Conservation (phyloP, 768 basidiomycete species). For the Lentinula sp. region DNA sequence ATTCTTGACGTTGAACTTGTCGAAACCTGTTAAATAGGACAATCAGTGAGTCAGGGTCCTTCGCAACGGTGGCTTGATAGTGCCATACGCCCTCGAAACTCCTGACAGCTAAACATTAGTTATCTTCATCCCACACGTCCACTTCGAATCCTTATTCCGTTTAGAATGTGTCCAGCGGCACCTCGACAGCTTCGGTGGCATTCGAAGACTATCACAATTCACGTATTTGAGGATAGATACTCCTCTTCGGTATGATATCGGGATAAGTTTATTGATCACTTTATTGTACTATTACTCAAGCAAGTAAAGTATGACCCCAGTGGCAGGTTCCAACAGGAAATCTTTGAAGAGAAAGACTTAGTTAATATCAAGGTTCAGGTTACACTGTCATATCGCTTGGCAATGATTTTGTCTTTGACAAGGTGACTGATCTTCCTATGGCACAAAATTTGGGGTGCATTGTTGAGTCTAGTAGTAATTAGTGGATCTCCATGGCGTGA, state of each 20-base stretch:
- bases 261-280: neutral
- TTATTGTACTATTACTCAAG: neutral
- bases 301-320: no score
- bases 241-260: neutral
- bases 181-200: neutral
- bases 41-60: neutral
- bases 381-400: neutral
- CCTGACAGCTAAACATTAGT: neutral
- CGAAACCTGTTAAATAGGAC: neutral
- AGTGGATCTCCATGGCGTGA: no score
- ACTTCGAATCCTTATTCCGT: neutral
- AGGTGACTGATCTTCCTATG: neutral
- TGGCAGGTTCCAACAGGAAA: neutral
- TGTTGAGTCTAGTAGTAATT: no score
- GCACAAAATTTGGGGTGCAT: neutral
- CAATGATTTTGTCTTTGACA: neutral
- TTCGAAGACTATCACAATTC: neutral
- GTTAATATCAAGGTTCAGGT: neutral
- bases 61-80: conserved; percentile 5
- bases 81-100: neutral
- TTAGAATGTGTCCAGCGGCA: neutral
- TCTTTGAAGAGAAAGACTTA: neutral
- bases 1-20: neutral
- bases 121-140: neutral
- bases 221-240: neutral